Evolutionary conservation across 192 early-diverging fungal genomes (phyloP).

Genomic region (Backusella westeae): DNA sequence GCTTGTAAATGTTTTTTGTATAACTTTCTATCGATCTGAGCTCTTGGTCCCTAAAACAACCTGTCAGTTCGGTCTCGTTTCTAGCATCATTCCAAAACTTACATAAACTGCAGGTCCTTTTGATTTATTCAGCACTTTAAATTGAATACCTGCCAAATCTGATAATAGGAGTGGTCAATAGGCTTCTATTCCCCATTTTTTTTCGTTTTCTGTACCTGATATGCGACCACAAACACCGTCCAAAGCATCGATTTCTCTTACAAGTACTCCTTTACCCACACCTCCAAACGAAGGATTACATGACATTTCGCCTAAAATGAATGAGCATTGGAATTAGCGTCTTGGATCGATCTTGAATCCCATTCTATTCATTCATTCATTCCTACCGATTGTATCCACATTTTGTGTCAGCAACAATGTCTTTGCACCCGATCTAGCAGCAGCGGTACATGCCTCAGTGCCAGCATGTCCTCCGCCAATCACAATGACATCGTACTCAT

Average conservation of each 20-base stretch:
- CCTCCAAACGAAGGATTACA: conserved; percentile 88
- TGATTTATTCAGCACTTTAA: conserved; percentile 76
- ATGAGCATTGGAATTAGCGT: background rate
- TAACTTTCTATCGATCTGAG: conserved; percentile 77
- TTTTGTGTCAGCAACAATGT: conserved; percentile 75
- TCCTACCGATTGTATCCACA: conserved; percentile 66
- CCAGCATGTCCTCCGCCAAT: conserved; percentile 86
- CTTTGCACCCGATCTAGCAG: conserved; percentile 69
- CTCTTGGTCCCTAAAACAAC: conserved; percentile 60
- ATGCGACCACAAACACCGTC: conserved; percentile 82
- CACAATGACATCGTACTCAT: conserved; percentile 69
- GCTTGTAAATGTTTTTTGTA: conserved; percentile 76
- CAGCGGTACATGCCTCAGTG: conserved; percentile 77
- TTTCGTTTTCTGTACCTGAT: conserved; percentile 36
- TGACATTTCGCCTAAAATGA: conserved; percentile 70
- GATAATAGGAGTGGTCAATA: background rate
- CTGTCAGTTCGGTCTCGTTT: background rate
- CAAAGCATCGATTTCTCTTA: conserved; percentile 78
- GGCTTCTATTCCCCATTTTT: too few species aligned
- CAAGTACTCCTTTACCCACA: conserved; percentile 78
- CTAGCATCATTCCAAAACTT: background rate
- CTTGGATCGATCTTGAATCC: background rate
- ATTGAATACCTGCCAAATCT: conserved; percentile 80
- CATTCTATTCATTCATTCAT: background rate
- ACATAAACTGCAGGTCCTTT: conserved; percentile 81